Base-by-base conservation (phyloP, 441 rosid species). In the Dalechampia spathulata region DNA sequence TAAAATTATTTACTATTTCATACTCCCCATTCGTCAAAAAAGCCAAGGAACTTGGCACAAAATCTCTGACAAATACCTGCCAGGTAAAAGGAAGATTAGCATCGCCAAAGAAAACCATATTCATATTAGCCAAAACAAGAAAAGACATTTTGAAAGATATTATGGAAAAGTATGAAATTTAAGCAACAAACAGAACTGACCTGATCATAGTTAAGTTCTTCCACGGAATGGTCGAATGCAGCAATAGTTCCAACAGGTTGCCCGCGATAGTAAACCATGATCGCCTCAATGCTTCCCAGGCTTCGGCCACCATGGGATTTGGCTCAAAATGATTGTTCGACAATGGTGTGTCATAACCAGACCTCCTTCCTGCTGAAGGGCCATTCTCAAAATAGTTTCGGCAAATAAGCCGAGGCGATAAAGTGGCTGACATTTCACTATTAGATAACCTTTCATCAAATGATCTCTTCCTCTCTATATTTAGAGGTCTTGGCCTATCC, bases 181-280 rank as follows among this genome's bases (percentile, higher is more conserved):
- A n/a, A n/a, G n/a, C n/a, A n/a, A n/a, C n/a, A n/a, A n/a, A n/a
- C n/a, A n/a, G n/a, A n/a, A n/a, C n/a, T 67, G 49, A 83, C 96
- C 83, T 82, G 90, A 75, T 83, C 85, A 32, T 89, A 85, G 72
- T 86, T 89, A 37, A 83, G 80, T 12, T 84, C 73, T 52, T 89
- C 93, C n/a, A 63, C 81, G 15, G 85, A 76, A 56, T 68, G 82
- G 65, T 89, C 90, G 37, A 83, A 57, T 0, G 95, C 95, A 26
- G 95, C 90, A 47, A 89, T 82, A 1, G 95, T 83, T 15, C 95
- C 95, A 27, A 89, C 92, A 17, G 95, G 85, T 55, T 79, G 83
- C 34, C 85, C 85, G 15, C 90, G 82, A 54, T 75, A 76, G 63
- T 66, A 65, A 3, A 89, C 90, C 72, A 55, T 0, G 90, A 75